Percentiles rank a stretch among this genome's conserved stretches.
Conservation (phyloP, 2,329 filamentous ascomycete genomes). For the Clonostachys rhizophaga region DNA sequence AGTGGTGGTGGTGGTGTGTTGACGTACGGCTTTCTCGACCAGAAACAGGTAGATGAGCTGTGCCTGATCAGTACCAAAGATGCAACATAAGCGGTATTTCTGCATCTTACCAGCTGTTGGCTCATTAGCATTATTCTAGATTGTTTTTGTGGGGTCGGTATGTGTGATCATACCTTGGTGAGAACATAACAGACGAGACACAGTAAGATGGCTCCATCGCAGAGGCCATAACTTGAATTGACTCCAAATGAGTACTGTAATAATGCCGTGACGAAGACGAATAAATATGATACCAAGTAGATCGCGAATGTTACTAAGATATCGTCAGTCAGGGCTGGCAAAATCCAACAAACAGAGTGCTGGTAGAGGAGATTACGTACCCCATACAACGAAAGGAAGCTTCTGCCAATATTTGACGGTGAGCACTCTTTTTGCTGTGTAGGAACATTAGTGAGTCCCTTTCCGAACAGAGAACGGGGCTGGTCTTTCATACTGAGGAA, state of each 20-base stretch:
- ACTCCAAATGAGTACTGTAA: conserved; percentile 53
- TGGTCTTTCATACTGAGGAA: conserved; percentile 24
- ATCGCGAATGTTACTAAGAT: conserved; percentile 51
- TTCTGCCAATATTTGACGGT: conserved; percentile 30
- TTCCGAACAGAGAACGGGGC: neutral
- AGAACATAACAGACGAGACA: conserved; percentile 59
- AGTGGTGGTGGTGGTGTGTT: neutral
- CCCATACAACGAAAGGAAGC: conserved; percentile 35
- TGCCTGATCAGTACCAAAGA: too few species aligned
- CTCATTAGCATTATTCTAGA: neutral
- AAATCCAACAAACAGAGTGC: neutral
- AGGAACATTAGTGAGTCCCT: neutral
- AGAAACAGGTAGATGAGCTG: conserved; percentile 60
- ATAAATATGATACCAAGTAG: conserved; percentile 55
- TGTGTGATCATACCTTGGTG: conserved; percentile 43
- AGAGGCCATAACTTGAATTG: conserved; percentile 44
- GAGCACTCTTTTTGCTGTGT: conserved; percentile 26
- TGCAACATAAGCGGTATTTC: too few species aligned
- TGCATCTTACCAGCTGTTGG: neutral
- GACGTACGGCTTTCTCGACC: conserved; percentile 55
- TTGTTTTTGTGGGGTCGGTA: neutral
- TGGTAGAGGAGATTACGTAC: conserved; percentile 20
- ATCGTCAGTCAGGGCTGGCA: too few species aligned
- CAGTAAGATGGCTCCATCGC: conserved; percentile 53
- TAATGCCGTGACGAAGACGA: conserved; percentile 52